Percentiles rank a stretch among this genome's conserved stretches.
These are phyloP conservation scores for Colletotrichum navitas DNA, from an alignment of 2,329 filamentous ascomycete species.

Conservation along the genomic window DNA sequence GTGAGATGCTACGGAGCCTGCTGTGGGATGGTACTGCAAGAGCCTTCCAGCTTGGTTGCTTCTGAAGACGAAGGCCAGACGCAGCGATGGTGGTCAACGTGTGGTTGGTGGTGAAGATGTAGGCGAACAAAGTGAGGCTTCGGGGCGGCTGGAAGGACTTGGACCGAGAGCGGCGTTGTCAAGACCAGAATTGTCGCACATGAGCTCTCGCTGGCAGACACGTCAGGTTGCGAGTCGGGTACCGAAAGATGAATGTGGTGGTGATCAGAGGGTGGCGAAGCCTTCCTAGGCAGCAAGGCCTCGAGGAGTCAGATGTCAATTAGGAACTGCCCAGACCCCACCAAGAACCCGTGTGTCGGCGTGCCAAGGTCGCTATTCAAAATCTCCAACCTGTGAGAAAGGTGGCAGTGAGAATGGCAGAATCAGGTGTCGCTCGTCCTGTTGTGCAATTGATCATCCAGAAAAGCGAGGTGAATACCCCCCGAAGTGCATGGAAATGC, in stretches of 20 bases:
- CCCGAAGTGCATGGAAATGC: background rate
- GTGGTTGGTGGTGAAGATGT: background rate
- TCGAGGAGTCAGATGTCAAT: conserved; percentile 30
- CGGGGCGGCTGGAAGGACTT: too few species aligned
- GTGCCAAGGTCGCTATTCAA: background rate
- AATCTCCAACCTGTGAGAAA: background rate
- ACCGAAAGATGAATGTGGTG: conserved; percentile 2
- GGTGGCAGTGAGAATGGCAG: background rate
- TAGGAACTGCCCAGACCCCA: background rate
- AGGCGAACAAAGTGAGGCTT: background rate
- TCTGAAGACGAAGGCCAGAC: background rate
- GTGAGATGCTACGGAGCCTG: background rate
- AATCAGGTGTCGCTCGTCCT: background rate
- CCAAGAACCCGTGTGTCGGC: background rate
- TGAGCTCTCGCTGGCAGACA: background rate
- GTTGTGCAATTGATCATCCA: background rate
- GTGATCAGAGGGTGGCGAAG: conserved; percentile 26
- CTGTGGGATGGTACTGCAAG: background rate
- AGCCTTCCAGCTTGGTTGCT: background rate
- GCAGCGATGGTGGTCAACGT: background rate
- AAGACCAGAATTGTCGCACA: background rate
- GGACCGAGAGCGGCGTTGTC: background rate
- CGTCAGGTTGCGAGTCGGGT: background rate
- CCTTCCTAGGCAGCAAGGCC: conserved; percentile 38
- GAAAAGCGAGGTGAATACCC: background rate